phyloP scores from a whole-genome alignment of 116 monocot genomes.

The Dioscorea cayenensis region DNA sequence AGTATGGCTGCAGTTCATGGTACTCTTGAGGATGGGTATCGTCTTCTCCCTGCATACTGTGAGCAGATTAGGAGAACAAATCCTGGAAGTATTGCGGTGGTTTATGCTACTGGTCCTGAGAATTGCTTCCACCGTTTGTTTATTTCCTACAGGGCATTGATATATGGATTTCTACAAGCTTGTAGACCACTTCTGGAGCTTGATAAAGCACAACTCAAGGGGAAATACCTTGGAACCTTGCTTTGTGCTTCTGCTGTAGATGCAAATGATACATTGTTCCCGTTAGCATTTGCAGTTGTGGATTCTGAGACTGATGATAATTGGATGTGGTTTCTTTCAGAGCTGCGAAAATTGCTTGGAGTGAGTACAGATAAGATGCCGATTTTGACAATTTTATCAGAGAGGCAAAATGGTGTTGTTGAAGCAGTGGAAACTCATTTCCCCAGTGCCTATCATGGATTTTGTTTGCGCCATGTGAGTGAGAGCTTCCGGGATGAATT shows the following conservation, averaged over 20 bases:
- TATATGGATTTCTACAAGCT: slow-evolving; percentile 85
- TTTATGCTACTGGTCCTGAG: slow-evolving; percentile 65
- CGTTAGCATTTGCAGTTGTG: slow-evolving; percentile 85
- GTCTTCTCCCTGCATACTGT: slow-evolving; percentile 82
- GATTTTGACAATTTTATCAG: slow-evolving; percentile 77
- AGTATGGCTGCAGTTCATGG: slow-evolving; percentile 97
- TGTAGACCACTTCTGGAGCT: slow-evolving; percentile 90
- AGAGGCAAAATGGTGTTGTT: slow-evolving; percentile 58
- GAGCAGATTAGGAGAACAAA: slow-evolving; percentile 74
- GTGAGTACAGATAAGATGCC: slow-evolving; percentile 97
- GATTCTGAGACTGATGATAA: slow-evolving; percentile 90
- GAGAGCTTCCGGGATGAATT: slow-evolving; percentile 97
- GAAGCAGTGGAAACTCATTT: slow-evolving; percentile 90
- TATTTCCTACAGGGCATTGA: slow-evolving; percentile 75
- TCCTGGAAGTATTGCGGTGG: slow-evolving; percentile 83
- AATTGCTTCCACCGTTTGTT: slow-evolving; percentile 91
- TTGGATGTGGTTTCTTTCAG: slow-evolving; percentile 99
- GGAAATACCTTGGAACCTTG: slow-evolving; percentile 88
- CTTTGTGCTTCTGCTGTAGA: slow-evolving; percentile 94
- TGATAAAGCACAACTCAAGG: slow-evolving; percentile 82
- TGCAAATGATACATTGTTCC: slow-evolving; percentile 65
- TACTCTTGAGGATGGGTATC: slow-evolving; percentile 90
- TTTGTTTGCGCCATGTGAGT: slow-evolving; percentile 79
- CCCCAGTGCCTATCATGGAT: slow-evolving; percentile 85
- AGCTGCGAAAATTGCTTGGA: slow-evolving; percentile 84